Conservation (phyloP, 495 filamentous ascomycete species). For the Cercophora scortea region DNA sequence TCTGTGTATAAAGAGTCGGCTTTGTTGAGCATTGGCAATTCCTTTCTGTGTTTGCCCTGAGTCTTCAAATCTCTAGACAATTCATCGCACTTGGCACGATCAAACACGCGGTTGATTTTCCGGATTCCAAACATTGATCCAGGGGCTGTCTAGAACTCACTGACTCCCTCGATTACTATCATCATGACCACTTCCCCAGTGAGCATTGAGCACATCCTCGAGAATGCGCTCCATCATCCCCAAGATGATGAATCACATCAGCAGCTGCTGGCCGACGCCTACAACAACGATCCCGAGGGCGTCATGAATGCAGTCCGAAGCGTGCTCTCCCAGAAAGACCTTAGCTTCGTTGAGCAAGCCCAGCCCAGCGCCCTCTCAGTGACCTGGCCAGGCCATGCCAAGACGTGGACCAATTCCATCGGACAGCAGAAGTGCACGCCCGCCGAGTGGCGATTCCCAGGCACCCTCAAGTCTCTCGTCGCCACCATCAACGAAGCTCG, state of each 20-base stretch:
- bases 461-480: constrained; percentile 1
- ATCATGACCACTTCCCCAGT: neutral
- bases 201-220: neutral
- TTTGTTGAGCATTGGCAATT: too few relatives aligned
- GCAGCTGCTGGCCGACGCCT: neutral
- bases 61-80: too few relatives aligned
- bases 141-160: too few relatives aligned
- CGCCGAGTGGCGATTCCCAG: neutral
- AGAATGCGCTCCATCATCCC: neutral
- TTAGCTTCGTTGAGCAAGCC: neutral
- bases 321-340: neutral
- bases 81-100: too few relatives aligned
- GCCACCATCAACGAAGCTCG: constrained; percentile 3
- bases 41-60: too few relatives aligned
- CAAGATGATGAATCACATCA: neutral
- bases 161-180: neutral
- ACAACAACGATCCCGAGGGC: neutral
- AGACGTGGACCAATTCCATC: constrained; percentile 5
- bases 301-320: neutral
- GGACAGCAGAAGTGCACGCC: constrained; percentile 3
- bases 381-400: neutral
- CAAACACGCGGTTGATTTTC: too few relatives aligned
- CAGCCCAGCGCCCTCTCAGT: neutral
- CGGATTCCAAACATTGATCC: too few relatives aligned
- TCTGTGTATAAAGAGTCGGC: too few relatives aligned